These are phyloP conservation scores for Micromonas pusilla DNA, from an alignment of 139 green algal species.

Conservation along the genomic window DNA sequence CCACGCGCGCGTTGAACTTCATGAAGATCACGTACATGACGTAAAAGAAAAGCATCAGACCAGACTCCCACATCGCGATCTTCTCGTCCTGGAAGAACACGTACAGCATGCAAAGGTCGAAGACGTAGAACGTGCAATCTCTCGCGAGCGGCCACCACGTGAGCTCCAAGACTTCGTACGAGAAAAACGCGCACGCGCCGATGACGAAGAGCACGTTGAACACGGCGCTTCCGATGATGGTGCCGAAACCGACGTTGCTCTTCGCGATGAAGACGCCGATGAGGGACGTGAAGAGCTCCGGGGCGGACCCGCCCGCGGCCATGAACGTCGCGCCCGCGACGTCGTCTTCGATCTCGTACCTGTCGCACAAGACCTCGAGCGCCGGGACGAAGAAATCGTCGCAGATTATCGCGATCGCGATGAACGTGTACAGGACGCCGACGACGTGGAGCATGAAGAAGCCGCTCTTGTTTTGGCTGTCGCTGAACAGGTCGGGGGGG, in stretches of 20 bases:
- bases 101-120: slow-evolving; percentile 22
- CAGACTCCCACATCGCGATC: slow-evolving; percentile 26
- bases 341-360: slow-evolving; percentile 19
- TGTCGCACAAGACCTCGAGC: slow-evolving; percentile 15
- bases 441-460: slow-evolving; percentile 25
- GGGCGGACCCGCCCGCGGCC: slow-evolving; percentile 42
- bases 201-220: slow-evolving; percentile 48
- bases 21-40: slow-evolving; percentile 25
- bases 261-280: slow-evolving; percentile 32
- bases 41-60: slow-evolving; percentile 21
- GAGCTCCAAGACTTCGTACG: slow-evolving; percentile 8
- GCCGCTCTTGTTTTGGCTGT: not conserved
- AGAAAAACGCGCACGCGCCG: slow-evolving; percentile 32
- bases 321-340: slow-evolving; percentile 43
- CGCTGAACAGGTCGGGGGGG: not conserved
- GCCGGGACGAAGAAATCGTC: slow-evolving; percentile 35
- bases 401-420: slow-evolving; percentile 27
- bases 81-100: slow-evolving; percentile 21
- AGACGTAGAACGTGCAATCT: slow-evolving; percentile 27
- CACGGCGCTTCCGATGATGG: slow-evolving; percentile 42
- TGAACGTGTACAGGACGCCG: slow-evolving; percentile 27
- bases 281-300: slow-evolving; percentile 39
- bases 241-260: slow-evolving; percentile 40
- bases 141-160: slow-evolving; percentile 29
- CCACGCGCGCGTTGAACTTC: slow-evolving; percentile 20